Evolutionary conservation across 2,329 filamentous ascomycete species (phyloP), one percentile per base, ranked within the genome.

Genomic region (Arthrobotrys musiformis): DNA sequence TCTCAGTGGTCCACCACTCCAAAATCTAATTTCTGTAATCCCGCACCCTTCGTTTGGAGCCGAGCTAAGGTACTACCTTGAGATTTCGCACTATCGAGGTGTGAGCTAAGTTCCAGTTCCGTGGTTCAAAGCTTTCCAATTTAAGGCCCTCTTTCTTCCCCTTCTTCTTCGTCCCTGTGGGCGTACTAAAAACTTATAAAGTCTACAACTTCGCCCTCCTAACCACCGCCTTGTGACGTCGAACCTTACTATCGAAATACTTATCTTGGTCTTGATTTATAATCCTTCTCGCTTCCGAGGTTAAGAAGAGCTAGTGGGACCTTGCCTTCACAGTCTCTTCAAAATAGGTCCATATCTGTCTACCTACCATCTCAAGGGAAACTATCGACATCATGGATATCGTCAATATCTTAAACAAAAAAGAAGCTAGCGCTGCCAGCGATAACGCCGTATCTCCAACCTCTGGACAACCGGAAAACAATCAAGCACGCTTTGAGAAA

Each of bases 381-480:
- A 50, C 63, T 54, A 58, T 58, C 17, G 54, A 58, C 54, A 17
- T 82, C 82, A 87, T 87, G 86, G 85, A 87, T 81, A 86, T 87
- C 82, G 85, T 85, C 79, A 86, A 85, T 70, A 86, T 87, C 70
- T 81, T 87, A 78, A 86, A 86, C 81, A 84, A 84, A 80, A 86
- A 86, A 82, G 85, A 84, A 79, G 84, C 84, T 73, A 83, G 85
- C 62, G 84, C 83, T 69, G 83, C 83, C 78, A 84, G 83, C 63
- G 83, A 83, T 22, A 84, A 46, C 24, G 70, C 64, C 15, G 48
- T 26, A 60, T 70, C 85, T 80, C 82, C 82, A 66, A 58, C 33
- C 24, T 84, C 84, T 79, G 81, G 84, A 61, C 85, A 86, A 77
- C 80, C 82, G 73, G 84, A 84, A 40, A 81, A 84, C 73, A 83